Evolutionary conservation across 768 basidiomycete species (phyloP), one percentile per base, ranked within the genome.

Genomic region (Vararia minispora): DNA sequence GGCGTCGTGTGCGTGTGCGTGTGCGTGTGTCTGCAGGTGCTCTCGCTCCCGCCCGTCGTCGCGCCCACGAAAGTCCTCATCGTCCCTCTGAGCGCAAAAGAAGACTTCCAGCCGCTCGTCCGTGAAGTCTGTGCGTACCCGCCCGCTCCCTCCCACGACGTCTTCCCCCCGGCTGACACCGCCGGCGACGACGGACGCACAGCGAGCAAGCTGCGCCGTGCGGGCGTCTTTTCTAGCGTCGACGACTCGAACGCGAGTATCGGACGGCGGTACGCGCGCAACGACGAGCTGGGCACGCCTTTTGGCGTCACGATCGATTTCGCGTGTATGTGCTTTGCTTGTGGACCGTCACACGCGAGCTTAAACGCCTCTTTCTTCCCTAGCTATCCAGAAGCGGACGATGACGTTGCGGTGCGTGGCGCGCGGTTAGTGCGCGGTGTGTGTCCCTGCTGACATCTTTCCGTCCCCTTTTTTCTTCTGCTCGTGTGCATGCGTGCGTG

Each of bases 261-360:
- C 54, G 95, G 95, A 28, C 92, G 87, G 64, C 89, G 94, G 11
- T 98, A 98, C 62, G 79, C 95, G 10, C 76, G 95, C 42, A 99
- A 98, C 61, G 95, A 99, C 61, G 95, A 98, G 63, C 73, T 99
- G 31, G 95, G 95, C 46, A 98, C 95, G 22, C 95, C 95, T 2
- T 99, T 83, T 59, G 95, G 94, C 35, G 71, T 94, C 41, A 99
- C 95, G 2, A 70, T 98, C 40, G 94, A 97, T 60, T 97, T 98
- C 63, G 95, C 92, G 5, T 78, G 80, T 83, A 49, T 53, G 75
- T 65, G 31, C 16, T 35, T 22, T 30, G 32, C 36, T 39, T 39
- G 38, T 43, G 41, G n/a, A 40, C 47, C 41, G 28, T 35, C 14
- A 46, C 35, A 24, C 43, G 28, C 34, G n/a, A 37, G 20, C 40